A percentile compares a stretch with the other conserved stretches of the same genome.
phyloP scores from a whole-genome alignment of 768 basidiomycete species.

The Lactarius hatsudake region DNA sequence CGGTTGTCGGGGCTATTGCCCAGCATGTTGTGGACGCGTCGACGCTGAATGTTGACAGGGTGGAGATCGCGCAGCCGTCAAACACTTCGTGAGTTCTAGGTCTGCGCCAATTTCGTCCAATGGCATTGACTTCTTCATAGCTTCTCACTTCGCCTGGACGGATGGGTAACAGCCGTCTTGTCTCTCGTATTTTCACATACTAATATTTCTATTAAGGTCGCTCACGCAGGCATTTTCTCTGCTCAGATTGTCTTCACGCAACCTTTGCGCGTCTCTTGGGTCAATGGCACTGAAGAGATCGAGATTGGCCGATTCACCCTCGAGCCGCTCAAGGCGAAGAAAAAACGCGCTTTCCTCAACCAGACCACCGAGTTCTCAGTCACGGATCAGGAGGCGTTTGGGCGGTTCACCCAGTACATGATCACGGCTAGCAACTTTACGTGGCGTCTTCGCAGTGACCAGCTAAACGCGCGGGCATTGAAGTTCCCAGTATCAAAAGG shows the following conservation, averaged over 20 bases:
- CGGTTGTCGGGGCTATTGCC: slow-evolving; percentile 63
- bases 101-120: background rate
- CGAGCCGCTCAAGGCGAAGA: slow-evolving; percentile 44
- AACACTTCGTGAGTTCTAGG: slow-evolving; percentile 51
- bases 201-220: slow-evolving; percentile 41
- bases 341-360: slow-evolving; percentile 60
- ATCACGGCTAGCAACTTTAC: slow-evolving; percentile 68
- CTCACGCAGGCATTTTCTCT: slow-evolving; percentile 63
- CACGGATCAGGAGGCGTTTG: slow-evolving; percentile 54
- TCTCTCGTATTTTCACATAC: background rate
- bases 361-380: slow-evolving; percentile 59
- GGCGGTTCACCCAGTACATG: slow-evolving; percentile 56
- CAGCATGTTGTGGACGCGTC: slow-evolving; percentile 60
- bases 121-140: slow-evolving; percentile 34
- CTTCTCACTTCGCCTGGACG: slow-evolving; percentile 51
- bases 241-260: slow-evolving; percentile 61
- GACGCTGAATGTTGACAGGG: slow-evolving; percentile 51
- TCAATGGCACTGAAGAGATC: slow-evolving; percentile 45
- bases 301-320: slow-evolving; percentile 56
- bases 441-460: slow-evolving; percentile 58
- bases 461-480: slow-evolving; percentile 59
- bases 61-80: slow-evolving; percentile 49
- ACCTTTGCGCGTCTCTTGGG: slow-evolving; percentile 58
- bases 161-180: slow-evolving; percentile 40
- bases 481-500: slow-evolving; percentile 67